phyloP scores from a whole-genome alignment of 1,284 basidiomycete genomes.

The Phlebopus sp. region DNA sequence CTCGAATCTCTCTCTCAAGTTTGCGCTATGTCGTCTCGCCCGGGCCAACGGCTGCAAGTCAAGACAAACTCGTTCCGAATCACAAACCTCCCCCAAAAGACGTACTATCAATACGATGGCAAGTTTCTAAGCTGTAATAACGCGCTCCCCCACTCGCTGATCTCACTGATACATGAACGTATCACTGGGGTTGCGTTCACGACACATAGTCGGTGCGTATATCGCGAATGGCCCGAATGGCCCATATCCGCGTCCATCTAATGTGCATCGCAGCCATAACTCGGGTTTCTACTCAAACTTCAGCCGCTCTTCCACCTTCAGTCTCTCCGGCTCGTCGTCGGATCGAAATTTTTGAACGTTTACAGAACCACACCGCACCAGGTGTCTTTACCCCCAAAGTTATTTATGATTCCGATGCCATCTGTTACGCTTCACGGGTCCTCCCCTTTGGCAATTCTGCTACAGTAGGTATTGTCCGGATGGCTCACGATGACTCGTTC shows the following conservation, averaged over 20 bases:
- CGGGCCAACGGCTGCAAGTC: slow-evolving; percentile 13
- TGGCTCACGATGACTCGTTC: not conserved
- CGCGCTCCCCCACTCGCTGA: not conserved
- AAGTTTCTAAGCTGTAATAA: slow-evolving; percentile 12
- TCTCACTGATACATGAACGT: slow-evolving; percentile 3
- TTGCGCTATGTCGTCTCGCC: slow-evolving; percentile 21
- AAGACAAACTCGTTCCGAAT: slow-evolving; percentile 28
- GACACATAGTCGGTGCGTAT: slow-evolving; percentile 26
- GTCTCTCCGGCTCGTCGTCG: slow-evolving; percentile 15
- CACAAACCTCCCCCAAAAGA: slow-evolving; percentile 27
- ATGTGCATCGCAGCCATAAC: slow-evolving; percentile 16
- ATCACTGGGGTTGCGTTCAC: slow-evolving; percentile 2
- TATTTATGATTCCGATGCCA: slow-evolving; percentile 41
- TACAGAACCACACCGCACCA: slow-evolving; percentile 31
- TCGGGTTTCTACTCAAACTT: no score
- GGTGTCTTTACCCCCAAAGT: slow-evolving; percentile 29
- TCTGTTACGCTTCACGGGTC: slow-evolving; percentile 32
- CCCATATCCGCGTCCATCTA: slow-evolving; percentile 2
- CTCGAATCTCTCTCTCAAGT: not conserved
- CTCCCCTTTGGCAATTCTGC: slow-evolving; percentile 29
- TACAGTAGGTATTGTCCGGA: slow-evolving; percentile 12
- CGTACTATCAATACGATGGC: slow-evolving; percentile 41
- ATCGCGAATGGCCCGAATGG: slow-evolving; percentile 1
- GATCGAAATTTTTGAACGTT: slow-evolving; percentile 32
- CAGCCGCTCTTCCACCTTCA: no score